Evolutionary conservation across 2,329 filamentous ascomycete species (phyloP).

Genomic region (Capronia epimyces): DNA sequence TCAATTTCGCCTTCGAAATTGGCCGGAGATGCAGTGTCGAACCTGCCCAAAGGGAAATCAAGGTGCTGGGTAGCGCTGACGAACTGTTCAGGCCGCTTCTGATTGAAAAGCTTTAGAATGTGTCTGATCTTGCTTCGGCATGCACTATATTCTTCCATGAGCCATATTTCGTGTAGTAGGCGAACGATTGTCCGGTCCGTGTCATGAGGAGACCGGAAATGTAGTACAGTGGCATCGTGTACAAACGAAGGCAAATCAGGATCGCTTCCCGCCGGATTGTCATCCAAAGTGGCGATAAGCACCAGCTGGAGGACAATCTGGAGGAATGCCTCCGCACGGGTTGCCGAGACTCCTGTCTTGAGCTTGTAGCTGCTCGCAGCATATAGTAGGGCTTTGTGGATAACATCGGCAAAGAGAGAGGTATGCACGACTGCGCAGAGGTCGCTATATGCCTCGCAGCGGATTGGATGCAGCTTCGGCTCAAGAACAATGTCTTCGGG

Average conservation of each 20-base stretch:
- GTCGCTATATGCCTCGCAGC: conserved; percentile 68
- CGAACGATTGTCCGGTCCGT: conserved; percentile 47
- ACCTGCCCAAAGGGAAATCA: conserved; percentile 65
- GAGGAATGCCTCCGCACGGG: conserved; percentile 82
- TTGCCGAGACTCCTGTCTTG: conserved; percentile 70
- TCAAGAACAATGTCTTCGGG: conserved; percentile 84
- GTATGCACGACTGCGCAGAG: conserved; percentile 77
- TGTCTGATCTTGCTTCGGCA: conserved; percentile 80
- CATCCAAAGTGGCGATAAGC: conserved; percentile 79
- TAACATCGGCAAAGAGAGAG: conserved; percentile 79
- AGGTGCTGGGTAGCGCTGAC: conserved; percentile 58
- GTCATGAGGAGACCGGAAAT: conserved; percentile 26
- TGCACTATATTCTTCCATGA: conserved; percentile 69
- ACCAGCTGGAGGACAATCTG: conserved; percentile 86
- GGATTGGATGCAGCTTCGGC: conserved; percentile 71
- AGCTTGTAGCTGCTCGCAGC: conserved; percentile 62
- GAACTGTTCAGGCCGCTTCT: conserved; percentile 71
- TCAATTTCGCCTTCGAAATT: conserved; percentile 58
- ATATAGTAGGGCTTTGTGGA: conserved; percentile 84
- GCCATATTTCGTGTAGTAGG: conserved; percentile 49
- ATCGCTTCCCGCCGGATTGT: conserved; percentile 53
- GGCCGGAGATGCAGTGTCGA: conserved; percentile 78
- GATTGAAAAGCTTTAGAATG: conserved; percentile 76
- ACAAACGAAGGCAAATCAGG: conserved; percentile 63
- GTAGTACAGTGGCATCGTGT: conserved; percentile 58